These are phyloP conservation scores for Tothia fuscella DNA, from an alignment of 2,329 filamentous ascomycete genomes.

Conservation along the genomic window DNA sequence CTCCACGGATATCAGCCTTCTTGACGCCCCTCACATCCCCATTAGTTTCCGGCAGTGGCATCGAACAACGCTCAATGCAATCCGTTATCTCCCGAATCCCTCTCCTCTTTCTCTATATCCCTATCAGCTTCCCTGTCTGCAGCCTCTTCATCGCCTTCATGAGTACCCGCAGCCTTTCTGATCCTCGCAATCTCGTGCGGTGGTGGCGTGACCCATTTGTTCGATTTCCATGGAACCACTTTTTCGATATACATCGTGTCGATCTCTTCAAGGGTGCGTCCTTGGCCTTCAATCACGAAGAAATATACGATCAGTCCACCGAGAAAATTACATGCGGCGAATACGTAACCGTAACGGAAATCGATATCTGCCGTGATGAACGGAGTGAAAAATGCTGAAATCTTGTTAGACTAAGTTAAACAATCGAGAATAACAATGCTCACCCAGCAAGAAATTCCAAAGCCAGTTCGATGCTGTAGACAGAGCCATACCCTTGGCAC, in stretches of 20 bases:
- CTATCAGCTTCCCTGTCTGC: background rate
- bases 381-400: conserved; percentile 57
- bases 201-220: conserved; percentile 32
- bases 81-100: no score
- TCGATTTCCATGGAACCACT: conserved; percentile 52
- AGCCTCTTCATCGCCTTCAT: conserved; percentile 1
- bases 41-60: no score
- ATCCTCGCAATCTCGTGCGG: conserved; percentile 6
- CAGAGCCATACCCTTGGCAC: conserved; percentile 32
- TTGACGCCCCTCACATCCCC: no score
- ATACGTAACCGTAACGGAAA: conserved; percentile 65
- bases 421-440: background rate
- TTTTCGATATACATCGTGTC: conserved; percentile 63
- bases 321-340: conserved; percentile 55
- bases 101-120: background rate
- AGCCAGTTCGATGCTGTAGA: conserved; percentile 34
- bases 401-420: background rate
- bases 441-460: conserved; percentile 27
- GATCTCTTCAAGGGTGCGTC: conserved; percentile 64
- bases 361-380: conserved; percentile 63
- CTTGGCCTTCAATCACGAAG: conserved; percentile 64
- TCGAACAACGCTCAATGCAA: no score
- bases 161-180: conserved; percentile 1
- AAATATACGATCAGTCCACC: conserved; percentile 53
- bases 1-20: no score